Percentiles rank a stretch among this genome's conserved stretches.
Evolutionary conservation across 306 rosid species (phyloP).

Genomic region (Purshia tridentata): DNA sequence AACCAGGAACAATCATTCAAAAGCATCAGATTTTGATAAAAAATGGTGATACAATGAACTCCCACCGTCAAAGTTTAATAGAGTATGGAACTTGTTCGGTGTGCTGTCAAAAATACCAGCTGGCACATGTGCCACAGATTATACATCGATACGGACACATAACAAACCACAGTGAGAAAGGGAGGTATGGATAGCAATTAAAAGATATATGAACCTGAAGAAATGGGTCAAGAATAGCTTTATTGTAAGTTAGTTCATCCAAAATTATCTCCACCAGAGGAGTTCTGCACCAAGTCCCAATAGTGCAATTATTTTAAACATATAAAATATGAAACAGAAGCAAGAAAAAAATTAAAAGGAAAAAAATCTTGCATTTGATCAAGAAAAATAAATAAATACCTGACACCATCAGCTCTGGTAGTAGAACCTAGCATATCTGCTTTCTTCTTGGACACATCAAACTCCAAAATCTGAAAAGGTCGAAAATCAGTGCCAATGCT

Average conservation of each 20-base stretch:
- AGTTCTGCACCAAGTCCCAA: constrained; percentile 56
- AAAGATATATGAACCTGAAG: constrained; percentile 58
- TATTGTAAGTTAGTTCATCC: constrained; percentile 74
- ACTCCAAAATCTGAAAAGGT: constrained; percentile 63
- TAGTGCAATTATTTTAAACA: neutral
- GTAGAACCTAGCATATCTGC: constrained; percentile 66
- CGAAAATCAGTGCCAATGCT: constrained; percentile 34
- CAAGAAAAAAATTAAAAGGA: neutral
- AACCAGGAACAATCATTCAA: neutral
- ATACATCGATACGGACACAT: neutral
- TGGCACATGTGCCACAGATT: neutral
- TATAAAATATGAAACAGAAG: neutral
- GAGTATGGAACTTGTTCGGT: neutral
- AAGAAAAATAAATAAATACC: constrained; percentile 44
- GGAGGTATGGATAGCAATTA: constrained; percentile 1
- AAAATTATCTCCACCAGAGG: constrained; percentile 71
- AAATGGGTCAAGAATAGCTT: constrained; percentile 50
- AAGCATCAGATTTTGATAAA: neutral
- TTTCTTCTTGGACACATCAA: constrained; percentile 66
- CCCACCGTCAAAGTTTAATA: neutral
- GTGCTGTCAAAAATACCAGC: neutral
- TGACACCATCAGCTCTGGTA: constrained; percentile 71
- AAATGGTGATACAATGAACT: neutral
- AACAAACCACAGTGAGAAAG: neutral
- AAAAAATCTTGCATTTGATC: constrained; percentile 1